Evolutionary conservation across 306 rosid species (phyloP), one percentile per base, ranked within the genome.

Genomic region (Cicer arietinum): DNA sequence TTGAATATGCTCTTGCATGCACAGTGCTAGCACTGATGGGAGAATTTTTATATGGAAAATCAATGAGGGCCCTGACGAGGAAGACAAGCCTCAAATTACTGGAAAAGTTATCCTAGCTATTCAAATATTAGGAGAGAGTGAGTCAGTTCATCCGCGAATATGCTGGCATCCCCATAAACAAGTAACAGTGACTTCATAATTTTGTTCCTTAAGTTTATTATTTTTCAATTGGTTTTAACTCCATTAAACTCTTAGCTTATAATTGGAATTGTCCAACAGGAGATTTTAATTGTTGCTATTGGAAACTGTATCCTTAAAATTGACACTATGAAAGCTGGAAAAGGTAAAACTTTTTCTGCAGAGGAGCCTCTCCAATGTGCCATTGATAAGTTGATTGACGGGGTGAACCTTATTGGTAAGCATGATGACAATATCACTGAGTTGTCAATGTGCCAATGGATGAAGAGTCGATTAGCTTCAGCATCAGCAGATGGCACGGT

Each of bases 81-180:
- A 89, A 10, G 90, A 87, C 68, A 89, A 89, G 64, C 91, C 90
- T 84, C 91, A 87, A 82, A 89, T 87, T 78, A 83, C 91, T 78
- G 91, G 88, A 61, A 84, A 84, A 74, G 68, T 87, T 47, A 57
- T 87, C 77, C 75, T 74, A 76, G 88, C 94, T 50, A 81, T 89
- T 78, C 91, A 89, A 66, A 89, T 89, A 66, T 73, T 69, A 71
- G 94, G 85, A 67, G 84, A 54, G 69, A 81, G 85, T 63, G 86
- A 87, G 69, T 69, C 86, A 22, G 83, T 89, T 68, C 90, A 87
- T 75, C 94, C 94, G 22, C 84, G 91, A 74, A 81, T 89, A 39
- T 89, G 94, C 83, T 89, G 94, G 94, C 94, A 89, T 80, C 91
- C 91, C 71, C 94, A 87, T 85, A 89, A 89, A 81, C 94, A 87